Conservation (phyloP, 2,329 filamentous ascomycete genomes). For the Macrophomina pseudophaseolina region DNA sequence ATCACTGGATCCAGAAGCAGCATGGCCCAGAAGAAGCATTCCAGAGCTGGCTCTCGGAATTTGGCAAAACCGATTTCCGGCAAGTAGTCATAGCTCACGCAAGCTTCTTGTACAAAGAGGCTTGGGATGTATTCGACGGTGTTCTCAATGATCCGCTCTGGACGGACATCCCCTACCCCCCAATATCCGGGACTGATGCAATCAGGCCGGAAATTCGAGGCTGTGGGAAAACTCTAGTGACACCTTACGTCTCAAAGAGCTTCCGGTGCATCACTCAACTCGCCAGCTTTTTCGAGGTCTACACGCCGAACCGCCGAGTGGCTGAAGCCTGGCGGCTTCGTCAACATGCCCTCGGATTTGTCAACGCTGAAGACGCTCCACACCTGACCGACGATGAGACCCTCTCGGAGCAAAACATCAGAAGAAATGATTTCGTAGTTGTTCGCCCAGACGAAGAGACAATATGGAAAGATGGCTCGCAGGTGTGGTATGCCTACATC, state of each 20-base stretch:
- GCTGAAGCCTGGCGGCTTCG: neutral
- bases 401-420: neutral
- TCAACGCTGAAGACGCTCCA: neutral
- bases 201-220: slow-evolving; percentile 25
- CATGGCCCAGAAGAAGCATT: slow-evolving; percentile 56
- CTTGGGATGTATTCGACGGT: slow-evolving; percentile 54
- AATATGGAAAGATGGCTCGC: slow-evolving; percentile 60
- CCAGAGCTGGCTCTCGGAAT: slow-evolving; percentile 59
- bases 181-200: neutral
- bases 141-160: slow-evolving; percentile 51
- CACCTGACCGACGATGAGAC: neutral
- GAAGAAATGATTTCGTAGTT: slow-evolving; percentile 56
- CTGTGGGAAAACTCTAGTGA: slow-evolving; percentile 65
- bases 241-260: slow-evolving; percentile 67
- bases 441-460: slow-evolving; percentile 55
- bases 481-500: slow-evolving; percentile 74
- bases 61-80: slow-evolving; percentile 65
- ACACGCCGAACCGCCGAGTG: neutral
- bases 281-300: neutral
- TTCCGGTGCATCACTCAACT: slow-evolving; percentile 65
- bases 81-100: slow-evolving; percentile 63
- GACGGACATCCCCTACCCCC: slow-evolving; percentile 47
- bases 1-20: slow-evolving; percentile 56
- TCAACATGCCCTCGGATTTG: neutral
- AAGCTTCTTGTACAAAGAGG: slow-evolving; percentile 70